Evolutionary conservation across 2,329 filamentous ascomycete genomes (phyloP).

Genomic region (Exophiala dermatitidis): DNA sequence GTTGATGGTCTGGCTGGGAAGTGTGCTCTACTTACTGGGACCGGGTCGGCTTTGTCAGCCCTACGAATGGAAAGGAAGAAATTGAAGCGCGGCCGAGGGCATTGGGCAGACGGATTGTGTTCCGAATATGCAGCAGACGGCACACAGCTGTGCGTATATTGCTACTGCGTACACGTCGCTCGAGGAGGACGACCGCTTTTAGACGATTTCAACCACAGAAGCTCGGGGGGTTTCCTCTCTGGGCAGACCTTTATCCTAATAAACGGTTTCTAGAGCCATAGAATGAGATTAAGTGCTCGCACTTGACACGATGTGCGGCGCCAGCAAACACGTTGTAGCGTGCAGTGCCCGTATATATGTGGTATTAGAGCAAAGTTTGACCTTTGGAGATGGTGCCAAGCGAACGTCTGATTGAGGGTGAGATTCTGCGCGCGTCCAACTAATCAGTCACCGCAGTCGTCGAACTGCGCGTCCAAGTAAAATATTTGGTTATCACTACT

Average conservation of each 20-base stretch:
- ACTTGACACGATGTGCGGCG: no score
- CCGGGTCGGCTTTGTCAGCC: slow-evolving; percentile 10
- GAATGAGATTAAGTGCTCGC: no score
- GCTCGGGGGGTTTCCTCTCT: slow-evolving; percentile 2
- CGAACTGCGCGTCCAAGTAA: no score
- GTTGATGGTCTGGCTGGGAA: slow-evolving; percentile 15
- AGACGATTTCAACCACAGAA: slow-evolving; percentile 19
- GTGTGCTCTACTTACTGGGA: slow-evolving; percentile 16
- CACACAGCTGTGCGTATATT: slow-evolving; percentile 17
- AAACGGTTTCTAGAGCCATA: no score
- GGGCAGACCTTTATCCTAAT: neutral
- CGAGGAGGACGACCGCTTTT: slow-evolving; percentile 8
- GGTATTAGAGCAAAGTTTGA: no score
- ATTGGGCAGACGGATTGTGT: slow-evolving; percentile 16
- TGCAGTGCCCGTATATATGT: no score
- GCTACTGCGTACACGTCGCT: slow-evolving; percentile 14
- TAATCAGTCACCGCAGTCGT: no score
- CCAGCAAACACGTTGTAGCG: no score
- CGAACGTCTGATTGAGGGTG: no score
- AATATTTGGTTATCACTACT: no score
- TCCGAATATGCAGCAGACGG: slow-evolving; percentile 21
- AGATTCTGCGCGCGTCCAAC: no score
- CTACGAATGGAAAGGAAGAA: slow-evolving; percentile 17
- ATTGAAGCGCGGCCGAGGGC: slow-evolving; percentile 12
- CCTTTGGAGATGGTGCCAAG: no score